phyloP scores from a whole-genome alignment of 1,284 basidiomycete species.

The Puccinia sorghi region DNA sequence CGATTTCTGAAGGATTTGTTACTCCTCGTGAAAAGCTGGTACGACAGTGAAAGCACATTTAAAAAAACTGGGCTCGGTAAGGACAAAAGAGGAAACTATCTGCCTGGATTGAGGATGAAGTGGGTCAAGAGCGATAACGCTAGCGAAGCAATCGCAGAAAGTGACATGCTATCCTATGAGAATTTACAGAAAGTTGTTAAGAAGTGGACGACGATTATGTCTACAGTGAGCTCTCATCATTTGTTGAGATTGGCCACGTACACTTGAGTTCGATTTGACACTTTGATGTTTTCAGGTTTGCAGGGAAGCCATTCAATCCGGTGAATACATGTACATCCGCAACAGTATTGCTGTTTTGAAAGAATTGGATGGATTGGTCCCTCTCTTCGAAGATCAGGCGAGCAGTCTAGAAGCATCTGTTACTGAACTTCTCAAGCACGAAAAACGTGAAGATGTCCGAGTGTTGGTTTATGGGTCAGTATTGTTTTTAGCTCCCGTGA shows the following conservation, averaged over 20 bases:
- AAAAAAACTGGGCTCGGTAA: constrained; percentile 32
- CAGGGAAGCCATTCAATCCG: constrained; percentile 58
- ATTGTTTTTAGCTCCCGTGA: not conserved
- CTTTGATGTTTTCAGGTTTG: constrained; percentile 68
- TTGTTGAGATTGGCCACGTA: not conserved
- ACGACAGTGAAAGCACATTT: constrained; percentile 41
- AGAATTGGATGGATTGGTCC: constrained; percentile 83
- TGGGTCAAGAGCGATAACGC: constrained; percentile 34
- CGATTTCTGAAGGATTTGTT: constrained; percentile 51
- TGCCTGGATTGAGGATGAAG: constrained; percentile 47
- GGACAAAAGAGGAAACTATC: constrained; percentile 43
- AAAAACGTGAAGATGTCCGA: constrained; percentile 68
- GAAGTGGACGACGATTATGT: constrained; percentile 46
- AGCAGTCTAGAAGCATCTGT: constrained; percentile 67
- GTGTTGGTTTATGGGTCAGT: constrained; percentile 72
- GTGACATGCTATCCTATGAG: constrained; percentile 46
- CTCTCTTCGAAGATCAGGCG: constrained; percentile 65
- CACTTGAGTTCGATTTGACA: constrained; percentile 62
- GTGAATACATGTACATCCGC: constrained; percentile 89
- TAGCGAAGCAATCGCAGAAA: constrained; percentile 40
- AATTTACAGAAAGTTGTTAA: constrained; percentile 45
- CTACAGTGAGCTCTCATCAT: constrained; percentile 22
- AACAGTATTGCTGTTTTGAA: constrained; percentile 87
- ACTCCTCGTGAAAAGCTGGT: constrained; percentile 46
- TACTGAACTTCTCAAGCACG: constrained; percentile 69